Base-by-base conservation (phyloP, 2,329 filamentous ascomycete species). In the Nemania abortiva region DNA sequence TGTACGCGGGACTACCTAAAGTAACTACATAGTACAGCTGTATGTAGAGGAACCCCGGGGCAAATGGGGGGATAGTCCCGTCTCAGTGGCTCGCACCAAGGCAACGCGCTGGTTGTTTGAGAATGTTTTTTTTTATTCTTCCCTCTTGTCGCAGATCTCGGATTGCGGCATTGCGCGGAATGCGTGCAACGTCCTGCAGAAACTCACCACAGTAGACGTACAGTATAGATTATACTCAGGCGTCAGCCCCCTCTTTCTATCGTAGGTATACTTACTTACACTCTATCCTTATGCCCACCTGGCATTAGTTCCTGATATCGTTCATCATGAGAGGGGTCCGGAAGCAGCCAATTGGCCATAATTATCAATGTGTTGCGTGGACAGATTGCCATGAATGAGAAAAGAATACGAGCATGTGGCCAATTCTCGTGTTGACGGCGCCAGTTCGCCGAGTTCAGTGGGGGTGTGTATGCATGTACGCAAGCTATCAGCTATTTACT, bases 371-470 rank as follows among this genome's bases (percentile, higher is more conserved):
- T 24, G 22, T 65, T 58, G 29, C 57, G 42, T 47, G 42, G 15
- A 47, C 42, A 47, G 42, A 15, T 47, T 47, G 42, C n/a, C 31
- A 39, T 54, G 20, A 50, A 15, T 39, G n/a, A 42, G 34, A 42
- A 39, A 24, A 34, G 56, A 65, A 70, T 70, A 70, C 68, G 68
- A 70, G 56, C 39, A 18, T 20, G 66, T 68, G 60, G 68, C 52
- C 56, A 67, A 65, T 70, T 62, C 61, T 70, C 68, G 68, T 70
- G 68, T 70, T 62, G 22, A 39, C 49, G 52, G 63, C 31, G 63
- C 22, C 49, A 57, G 61, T 59, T 29, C n/a, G 47, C 63, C 42
- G 54, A 37, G 39, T 31, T 20, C 13, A 13, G 54, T 31, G 27
- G 18, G 54, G 54, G 31, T 7, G 53, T 55, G 53, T 37, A 22